Conservation (phyloP, 2,329 filamentous ascomycete species). For the Pyrenochaeta sp. region DNA sequence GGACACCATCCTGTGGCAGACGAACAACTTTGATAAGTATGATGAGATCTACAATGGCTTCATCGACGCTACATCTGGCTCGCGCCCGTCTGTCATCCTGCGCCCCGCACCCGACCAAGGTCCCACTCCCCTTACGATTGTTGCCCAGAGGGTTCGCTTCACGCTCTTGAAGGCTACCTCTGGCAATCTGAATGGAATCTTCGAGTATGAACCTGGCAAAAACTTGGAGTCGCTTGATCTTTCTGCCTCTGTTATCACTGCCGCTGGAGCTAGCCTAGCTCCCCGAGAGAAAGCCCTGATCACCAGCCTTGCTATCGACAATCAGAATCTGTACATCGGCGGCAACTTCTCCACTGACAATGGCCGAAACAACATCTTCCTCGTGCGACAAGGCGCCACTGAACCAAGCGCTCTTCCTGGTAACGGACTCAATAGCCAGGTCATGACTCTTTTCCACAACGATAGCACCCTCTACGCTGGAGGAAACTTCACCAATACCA, state of each 20-base stretch:
- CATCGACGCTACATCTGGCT: constrained; percentile 78
- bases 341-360: constrained; percentile 78
- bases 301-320: constrained; percentile 69
- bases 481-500: constrained; percentile 81
- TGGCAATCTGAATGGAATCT: constrained; percentile 86
- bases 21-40: constrained; percentile 96
- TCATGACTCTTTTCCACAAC: constrained; percentile 74
- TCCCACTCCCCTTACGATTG: constrained; percentile 69
- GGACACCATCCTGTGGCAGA: constrained; percentile 77
- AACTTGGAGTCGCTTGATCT: constrained; percentile 70
- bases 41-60: constrained; percentile 88
- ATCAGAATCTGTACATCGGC: constrained; percentile 72
- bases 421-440: constrained; percentile 79
- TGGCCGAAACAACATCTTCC: constrained; percentile 75
- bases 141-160: constrained; percentile 90
- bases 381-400: constrained; percentile 65
- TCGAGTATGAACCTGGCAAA: constrained; percentile 79
- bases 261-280: constrained; percentile 72
- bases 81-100: constrained; percentile 82
- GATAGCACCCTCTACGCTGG: constrained; percentile 73
- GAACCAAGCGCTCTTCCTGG: constrained; percentile 68
- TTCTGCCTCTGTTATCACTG: constrained; percentile 75
- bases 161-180: constrained; percentile 74
- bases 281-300: constrained; percentile 69
- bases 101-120: constrained; percentile 70